Conservation (phyloP, 1,284 basidiomycete genomes). For the Volvariella volvacea region DNA sequence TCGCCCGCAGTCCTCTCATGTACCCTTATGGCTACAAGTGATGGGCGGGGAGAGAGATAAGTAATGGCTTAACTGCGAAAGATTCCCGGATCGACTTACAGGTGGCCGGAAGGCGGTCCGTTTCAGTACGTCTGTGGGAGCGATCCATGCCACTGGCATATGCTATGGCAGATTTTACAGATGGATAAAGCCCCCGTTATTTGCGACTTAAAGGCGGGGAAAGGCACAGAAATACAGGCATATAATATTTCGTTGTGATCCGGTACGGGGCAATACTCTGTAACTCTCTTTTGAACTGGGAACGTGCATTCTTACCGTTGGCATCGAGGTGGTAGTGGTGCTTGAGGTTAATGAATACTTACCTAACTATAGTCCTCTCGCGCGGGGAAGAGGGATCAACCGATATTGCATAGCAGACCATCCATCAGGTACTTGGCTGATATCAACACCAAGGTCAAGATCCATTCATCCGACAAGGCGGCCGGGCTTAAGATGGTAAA, state of each 20-base stretch:
- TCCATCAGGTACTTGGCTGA: conserved; percentile 22
- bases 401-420: too few relatives aligned
- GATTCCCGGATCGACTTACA: conserved; percentile 55
- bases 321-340: conserved; percentile 36
- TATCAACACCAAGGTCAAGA: conserved; percentile 11
- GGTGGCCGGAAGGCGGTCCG: conserved; percentile 42
- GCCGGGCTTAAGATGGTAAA: conserved; percentile 28
- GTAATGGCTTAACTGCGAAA: conserved; percentile 19
- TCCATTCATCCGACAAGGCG: conserved; percentile 9
- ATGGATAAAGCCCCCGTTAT: conserved; percentile 44
- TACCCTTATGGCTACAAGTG: conserved; percentile 45
- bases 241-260: conserved; percentile 47
- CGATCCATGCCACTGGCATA: conserved; percentile 23
- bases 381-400: too few relatives aligned
- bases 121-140: conserved; percentile 48
- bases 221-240: conserved; percentile 31
- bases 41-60: conserved; percentile 53
- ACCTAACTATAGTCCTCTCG: too few relatives aligned
- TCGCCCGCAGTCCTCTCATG: conserved; percentile 20
- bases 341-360: conserved; percentile 37
- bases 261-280: too few relatives aligned
- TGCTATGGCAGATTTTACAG: conserved; percentile 30
- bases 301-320: conserved; percentile 26
- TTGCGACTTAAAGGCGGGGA: conserved; percentile 32
- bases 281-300: too few relatives aligned